phyloP scores from a whole-genome alignment of 2,329 filamentous ascomycete species.

The Alternaria rosae region DNA sequence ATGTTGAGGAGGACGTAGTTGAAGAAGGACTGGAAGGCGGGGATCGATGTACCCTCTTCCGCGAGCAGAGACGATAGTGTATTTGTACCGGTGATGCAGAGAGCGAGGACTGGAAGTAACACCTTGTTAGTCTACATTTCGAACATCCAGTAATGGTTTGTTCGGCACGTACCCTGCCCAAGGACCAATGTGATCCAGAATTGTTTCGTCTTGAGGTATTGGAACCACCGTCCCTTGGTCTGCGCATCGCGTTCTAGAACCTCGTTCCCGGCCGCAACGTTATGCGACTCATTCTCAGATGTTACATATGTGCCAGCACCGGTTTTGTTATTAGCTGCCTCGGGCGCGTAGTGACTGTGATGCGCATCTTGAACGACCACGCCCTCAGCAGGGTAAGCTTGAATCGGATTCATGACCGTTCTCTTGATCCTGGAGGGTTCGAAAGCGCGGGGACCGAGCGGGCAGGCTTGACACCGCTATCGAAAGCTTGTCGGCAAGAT shows the following conservation, averaged over 20 bases:
- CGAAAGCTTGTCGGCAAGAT: background rate
- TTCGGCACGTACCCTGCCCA: conserved; percentile 60
- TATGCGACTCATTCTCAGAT: conserved; percentile 41
- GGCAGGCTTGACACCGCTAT: background rate
- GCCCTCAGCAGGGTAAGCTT: conserved; percentile 20
- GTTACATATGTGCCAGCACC: conserved; percentile 25
- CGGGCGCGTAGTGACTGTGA: conserved; percentile 24
- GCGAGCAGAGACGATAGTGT: conserved; percentile 84
- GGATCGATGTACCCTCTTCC: conserved; percentile 75
- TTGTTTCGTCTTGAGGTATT: conserved; percentile 82
- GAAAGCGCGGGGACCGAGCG: background rate
- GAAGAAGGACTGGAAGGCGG: conserved; percentile 94
- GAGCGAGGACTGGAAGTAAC: conserved; percentile 52
- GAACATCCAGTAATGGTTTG: background rate
- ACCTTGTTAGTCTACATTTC: background rate
- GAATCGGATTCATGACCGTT: conserved; percentile 19
- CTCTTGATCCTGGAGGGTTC: background rate
- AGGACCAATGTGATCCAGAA: conserved; percentile 86
- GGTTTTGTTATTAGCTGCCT: conserved; percentile 24
- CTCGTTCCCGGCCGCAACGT: conserved; percentile 21
- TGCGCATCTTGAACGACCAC: conserved; percentile 25
- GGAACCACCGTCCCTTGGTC: conserved; percentile 59
- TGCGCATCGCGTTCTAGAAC: conserved; percentile 48
- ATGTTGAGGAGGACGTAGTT: conserved; percentile 86
- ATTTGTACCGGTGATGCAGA: conserved; percentile 92